Base-by-base conservation (phyloP, 208 protist genomes). In the Acanthamoeba royreba region DNA sequence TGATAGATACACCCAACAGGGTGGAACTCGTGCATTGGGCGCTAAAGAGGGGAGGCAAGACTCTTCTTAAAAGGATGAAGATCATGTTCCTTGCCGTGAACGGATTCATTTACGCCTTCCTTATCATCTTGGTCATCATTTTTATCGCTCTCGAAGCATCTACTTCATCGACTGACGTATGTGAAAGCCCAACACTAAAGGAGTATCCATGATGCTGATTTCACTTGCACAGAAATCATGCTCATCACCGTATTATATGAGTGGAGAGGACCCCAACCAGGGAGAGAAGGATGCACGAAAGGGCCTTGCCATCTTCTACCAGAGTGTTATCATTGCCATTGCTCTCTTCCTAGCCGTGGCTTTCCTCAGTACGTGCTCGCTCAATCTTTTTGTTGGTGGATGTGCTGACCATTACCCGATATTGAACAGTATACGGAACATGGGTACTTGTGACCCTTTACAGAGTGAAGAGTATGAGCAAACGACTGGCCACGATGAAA, bases 221-320 rank as follows among this genome's bases (percentile, higher is more conserved):
- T 77, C n/a, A n/a, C n/a, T n/a, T 81, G 22, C 7, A 45, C 74
- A 85, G 74, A 85, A 40, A 1, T 85, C 74, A 28, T 85, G 74
- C 43, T 3, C 11, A 45, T 47, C 74, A 45, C 74, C 74, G 13
- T 85, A 85, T 28, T 85, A 42, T 28, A 22, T 85, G 25, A 38
- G 25, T 33, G n/a, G 38, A 33, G 33, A 40, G 11, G 74, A 85
- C 25, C 74, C 74, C 74, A 85, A 85, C 74, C 25, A 42, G 31
- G 74, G 38, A 17, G 53, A 40, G 43, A 85, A 85, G 74, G 74
- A 85, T 33, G 74, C 74, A 19, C 74, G 74, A 40, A 46, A 38
- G 11, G 74, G 74, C 40, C 43, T 85, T 9, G 74, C 74, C 74
- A 86, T 86, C n/a, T 58, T 86, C 74, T 86, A 86, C 45, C 74